phyloP scores from a whole-genome alignment of 805 yeast species.

The Pichia ethanolica region DNA sequence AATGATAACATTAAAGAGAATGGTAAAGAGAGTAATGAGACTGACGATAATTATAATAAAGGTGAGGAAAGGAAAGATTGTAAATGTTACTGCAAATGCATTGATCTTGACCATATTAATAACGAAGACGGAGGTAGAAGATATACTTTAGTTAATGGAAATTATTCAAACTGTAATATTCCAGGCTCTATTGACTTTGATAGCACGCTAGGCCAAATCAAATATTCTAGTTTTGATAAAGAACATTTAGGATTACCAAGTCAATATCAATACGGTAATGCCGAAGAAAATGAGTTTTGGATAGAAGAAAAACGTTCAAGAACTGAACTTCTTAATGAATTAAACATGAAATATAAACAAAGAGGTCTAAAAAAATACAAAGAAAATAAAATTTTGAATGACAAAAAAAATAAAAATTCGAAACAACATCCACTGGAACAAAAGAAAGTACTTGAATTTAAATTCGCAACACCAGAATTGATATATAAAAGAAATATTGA shows the following conservation, averaged over 20 bases:
- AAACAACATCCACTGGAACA: background rate
- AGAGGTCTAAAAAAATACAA: background rate
- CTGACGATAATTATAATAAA: too few relatives aligned
- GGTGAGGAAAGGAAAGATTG: too few relatives aligned
- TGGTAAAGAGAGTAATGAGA: background rate
- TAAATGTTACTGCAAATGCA: too few relatives aligned
- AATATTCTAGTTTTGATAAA: background rate
- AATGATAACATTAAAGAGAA: background rate
- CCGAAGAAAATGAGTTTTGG: conserved; percentile 4
- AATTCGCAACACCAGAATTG: conserved; percentile 19
- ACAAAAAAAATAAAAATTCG: too few relatives aligned
- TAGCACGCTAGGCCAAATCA: too few relatives aligned
- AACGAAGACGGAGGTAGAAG: too few relatives aligned
- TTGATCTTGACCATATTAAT: too few relatives aligned
- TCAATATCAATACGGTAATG: background rate
- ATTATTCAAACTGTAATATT: too few relatives aligned
- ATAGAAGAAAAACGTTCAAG: conserved; percentile 17
- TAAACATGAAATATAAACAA: background rate
- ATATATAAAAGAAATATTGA: background rate
- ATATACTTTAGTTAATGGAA: too few relatives aligned
- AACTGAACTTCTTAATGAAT: conserved; percentile 10
- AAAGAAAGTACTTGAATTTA: conserved; percentile 10
- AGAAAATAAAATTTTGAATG: background rate
- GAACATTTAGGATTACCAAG: background rate
- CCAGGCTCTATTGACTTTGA: too few relatives aligned